These are phyloP conservation scores for Nakazawaea wickerhamii DNA, from an alignment of 805 yeast species.

Conservation along the genomic window DNA sequence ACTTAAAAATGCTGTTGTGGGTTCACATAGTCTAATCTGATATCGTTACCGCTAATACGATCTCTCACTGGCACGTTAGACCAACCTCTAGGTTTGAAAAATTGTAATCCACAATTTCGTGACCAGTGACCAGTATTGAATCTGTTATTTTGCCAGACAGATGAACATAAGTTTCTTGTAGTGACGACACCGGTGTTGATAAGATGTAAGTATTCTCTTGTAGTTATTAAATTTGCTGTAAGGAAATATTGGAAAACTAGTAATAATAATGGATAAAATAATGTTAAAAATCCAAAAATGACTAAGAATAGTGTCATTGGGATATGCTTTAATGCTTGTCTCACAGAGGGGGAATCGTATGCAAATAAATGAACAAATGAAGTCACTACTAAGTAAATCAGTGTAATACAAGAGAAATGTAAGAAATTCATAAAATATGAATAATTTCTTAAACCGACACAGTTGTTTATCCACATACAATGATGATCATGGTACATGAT, in stretches of 20 bases:
- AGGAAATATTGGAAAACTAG: conserved; percentile 49
- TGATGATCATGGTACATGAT: conserved; percentile 50
- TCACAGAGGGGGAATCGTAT: conserved; percentile 5
- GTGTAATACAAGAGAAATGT: conserved; percentile 27
- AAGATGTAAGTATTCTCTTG: conserved; percentile 62
- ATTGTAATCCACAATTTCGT: conserved; percentile 27
- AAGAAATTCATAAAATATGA: conserved; percentile 53
- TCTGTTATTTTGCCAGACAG: conserved; percentile 30
- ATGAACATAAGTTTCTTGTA: conserved; percentile 17
- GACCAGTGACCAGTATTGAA: conserved; percentile 28
- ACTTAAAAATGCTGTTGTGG: not conserved
- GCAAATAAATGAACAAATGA: conserved; percentile 27
- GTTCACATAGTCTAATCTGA: conserved; percentile 25
- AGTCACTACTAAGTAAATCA: conserved; percentile 24
- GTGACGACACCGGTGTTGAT: conserved; percentile 26
- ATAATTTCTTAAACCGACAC: conserved; percentile 73
- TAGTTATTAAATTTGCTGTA: conserved; percentile 55
- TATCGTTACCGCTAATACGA: conserved; percentile 30
- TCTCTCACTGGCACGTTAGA: conserved; percentile 28
- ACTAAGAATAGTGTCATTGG: conserved; percentile 49
- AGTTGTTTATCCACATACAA: conserved; percentile 65
- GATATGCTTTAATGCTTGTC: conserved; percentile 19
- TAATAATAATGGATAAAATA: conserved; percentile 53
- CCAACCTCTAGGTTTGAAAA: conserved; percentile 36
- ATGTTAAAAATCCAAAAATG: conserved; percentile 37